Evolutionary conservation across 805 yeast genomes (phyloP), one percentile per base, ranked within the genome.

Genomic region (Candida bentonensis): DNA sequence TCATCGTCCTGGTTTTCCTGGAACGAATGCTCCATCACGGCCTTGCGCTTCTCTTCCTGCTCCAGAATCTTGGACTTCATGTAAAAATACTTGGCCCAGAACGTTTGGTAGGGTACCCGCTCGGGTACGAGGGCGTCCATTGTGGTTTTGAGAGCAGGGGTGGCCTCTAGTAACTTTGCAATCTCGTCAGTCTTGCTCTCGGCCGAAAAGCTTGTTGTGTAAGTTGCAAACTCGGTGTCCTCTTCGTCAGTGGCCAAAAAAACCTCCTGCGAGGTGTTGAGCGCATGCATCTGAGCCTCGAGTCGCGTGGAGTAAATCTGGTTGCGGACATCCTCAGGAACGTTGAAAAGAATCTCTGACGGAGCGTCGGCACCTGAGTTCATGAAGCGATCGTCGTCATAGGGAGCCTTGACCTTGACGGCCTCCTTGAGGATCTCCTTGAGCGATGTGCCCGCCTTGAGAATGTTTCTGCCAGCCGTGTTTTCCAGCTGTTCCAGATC

Each of bases 41-140:
- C 70, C 61, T 79, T 79, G 56, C 95, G 70, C 57, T 76, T 70
- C 53, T 66, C 65, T 53, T 86, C 94, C 52, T 73, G 78, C 40
- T 70, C 69, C 36, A 73, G 67, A 20, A 85, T 73, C 51, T 69
- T 68, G 11, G 62, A 58, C 46, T 71, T 73, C 54, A 72, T 65
- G 44, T 63, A 67, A 61, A 76, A 81, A 61, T 84, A 87, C 26
- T 78, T 69, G 40, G 66, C 63, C 96, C 96, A 88, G 60, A 88
- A 88, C 41, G 66, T 66, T 22, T 70, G 64, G 53, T 78, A 81
- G 2, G 74, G 54, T 28, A 79, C 61, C 51, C 71, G 59, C 4
- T 69, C 72, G 0, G 95, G 94, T 1, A 87, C 94, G 4, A 86
- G 57, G 23, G 64, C 63, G 45, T 75, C 73, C 75, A 76, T 75